Evolutionary conservation across 2,329 filamentous ascomycete genomes (phyloP), one percentile per base, ranked within the genome.

Genomic region (Verticillium klebahnii): DNA sequence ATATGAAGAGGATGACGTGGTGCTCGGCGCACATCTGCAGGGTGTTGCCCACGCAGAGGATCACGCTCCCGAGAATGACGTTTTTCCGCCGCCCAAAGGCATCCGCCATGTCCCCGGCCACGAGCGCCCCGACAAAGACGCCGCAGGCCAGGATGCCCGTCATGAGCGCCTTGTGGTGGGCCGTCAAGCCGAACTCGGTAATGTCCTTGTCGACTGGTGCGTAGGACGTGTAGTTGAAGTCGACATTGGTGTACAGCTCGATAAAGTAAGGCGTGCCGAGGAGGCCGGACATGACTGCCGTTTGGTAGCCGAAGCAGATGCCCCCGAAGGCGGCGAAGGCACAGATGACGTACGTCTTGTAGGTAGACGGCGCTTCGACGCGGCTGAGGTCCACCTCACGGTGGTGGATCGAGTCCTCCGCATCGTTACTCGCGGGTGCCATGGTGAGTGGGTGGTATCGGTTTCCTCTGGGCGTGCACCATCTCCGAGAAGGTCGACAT

Each of bases 61-160:
- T 77, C 37, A 69, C 64, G 72, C 89, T 91, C 50, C 85, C 87
- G 37, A 72, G 62, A 57, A 88, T 83, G 71, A 89, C 82, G 59
- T 85, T 85, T 55, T 75, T 80, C 55, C 83, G 82, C 67, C 85
- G 82, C 60, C 88, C 88, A 63, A 89, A 80, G 70, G 80, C 82
- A 71, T 90, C 88, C 60, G 87, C 82, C 59, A 90, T 74, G 71
- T 88, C 85, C 76, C 87, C 88, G 60, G 86, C 86, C 52, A 88
- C 80, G 60, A 90, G 71, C 50, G 88, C 83, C 67, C 87, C 83
- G 62, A 89, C 84, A 79, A 89, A 89, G 62, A 86, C 88, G 69
- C 81, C 80, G 66, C 78, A 81, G 19, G 87, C 89, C 45, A 90
- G 80, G 68, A 89, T 89, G 37, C 85, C 88, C 63, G 85, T 86